Evolutionary conservation across 164 flowering plant species (phyloP).

Genomic region (Berberis thunbergii): DNA sequence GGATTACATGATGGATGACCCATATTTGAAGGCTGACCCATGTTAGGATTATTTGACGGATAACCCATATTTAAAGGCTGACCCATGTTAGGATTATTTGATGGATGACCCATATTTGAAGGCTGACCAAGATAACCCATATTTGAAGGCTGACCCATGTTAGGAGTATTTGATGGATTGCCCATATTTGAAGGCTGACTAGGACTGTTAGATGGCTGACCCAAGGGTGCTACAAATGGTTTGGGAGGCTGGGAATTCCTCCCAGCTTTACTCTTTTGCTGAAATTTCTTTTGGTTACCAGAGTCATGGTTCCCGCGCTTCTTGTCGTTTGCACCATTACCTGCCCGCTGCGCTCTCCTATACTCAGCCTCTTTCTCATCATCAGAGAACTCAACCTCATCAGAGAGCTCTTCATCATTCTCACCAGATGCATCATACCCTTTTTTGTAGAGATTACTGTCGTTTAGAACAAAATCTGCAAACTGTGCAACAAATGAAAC

Average conservation of each 20-base stretch:
- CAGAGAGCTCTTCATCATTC: slow-evolving; percentile 75
- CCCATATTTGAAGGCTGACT: no score
- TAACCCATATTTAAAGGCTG: no score
- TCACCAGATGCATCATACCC: slow-evolving; percentile 95
- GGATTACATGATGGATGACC: slow-evolving; percentile 10
- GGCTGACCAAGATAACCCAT: not conserved
- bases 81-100: no score
- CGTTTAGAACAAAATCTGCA: slow-evolving; percentile 63
- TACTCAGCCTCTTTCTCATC: slow-evolving; percentile 96
- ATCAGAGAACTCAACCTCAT: slow-evolving; percentile 84
- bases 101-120: no score
- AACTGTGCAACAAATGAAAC: slow-evolving; percentile 80
- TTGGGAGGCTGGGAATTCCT: slow-evolving; percentile 4
- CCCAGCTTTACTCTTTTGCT: slow-evolving; percentile 20
- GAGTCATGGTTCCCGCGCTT: slow-evolving; percentile 29
- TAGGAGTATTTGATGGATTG: no score
- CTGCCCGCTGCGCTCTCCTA: slow-evolving; percentile 46
- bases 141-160: no score
- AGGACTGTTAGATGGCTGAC: no score
- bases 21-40: slow-evolving; percentile 1
- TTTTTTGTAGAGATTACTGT: slow-evolving; percentile 61
- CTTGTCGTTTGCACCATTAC: slow-evolving; percentile 43
- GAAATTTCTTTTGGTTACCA: slow-evolving; percentile 28
- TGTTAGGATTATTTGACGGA: no score
- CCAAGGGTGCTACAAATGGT: no score